These are phyloP conservation scores for Xylogone sp. DNA, from an alignment of 2,329 filamentous ascomycete genomes.

Conservation along the genomic window DNA sequence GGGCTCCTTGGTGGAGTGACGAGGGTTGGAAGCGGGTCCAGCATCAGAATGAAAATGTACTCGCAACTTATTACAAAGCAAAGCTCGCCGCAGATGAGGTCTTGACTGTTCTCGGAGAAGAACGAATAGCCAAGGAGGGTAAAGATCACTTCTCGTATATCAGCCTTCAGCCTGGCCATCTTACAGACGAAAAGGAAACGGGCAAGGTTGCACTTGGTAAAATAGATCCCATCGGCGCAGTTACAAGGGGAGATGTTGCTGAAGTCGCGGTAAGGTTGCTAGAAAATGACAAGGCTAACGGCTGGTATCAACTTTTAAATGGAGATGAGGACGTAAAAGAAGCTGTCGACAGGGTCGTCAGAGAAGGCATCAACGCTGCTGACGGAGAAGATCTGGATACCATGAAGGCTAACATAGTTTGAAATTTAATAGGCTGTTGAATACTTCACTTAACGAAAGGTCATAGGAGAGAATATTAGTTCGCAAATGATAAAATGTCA, in stretches of 20 bases:
- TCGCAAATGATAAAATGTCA: too few relatives aligned
- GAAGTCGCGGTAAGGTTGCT: slow-evolving; percentile 52
- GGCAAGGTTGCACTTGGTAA: slow-evolving; percentile 38
- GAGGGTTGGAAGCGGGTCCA: slow-evolving; percentile 37
- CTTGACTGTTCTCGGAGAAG: slow-evolving; percentile 44
- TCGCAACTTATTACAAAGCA: slow-evolving; percentile 55
- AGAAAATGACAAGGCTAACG: slow-evolving; percentile 37
- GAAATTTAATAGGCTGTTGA: background rate
- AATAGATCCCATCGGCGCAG: slow-evolving; percentile 30
- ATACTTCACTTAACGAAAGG: background rate
- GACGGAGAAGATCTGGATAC: slow-evolving; percentile 43
- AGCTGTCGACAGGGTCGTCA: slow-evolving; percentile 46
- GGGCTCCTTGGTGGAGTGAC: slow-evolving; percentile 53
- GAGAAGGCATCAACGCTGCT: slow-evolving; percentile 45
- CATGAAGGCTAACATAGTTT: slow-evolving; percentile 14
- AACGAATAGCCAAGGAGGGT: slow-evolving; percentile 21
- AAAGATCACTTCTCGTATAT: slow-evolving; percentile 37
- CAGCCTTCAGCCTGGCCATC: slow-evolving; percentile 47
- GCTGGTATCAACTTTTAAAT: slow-evolving; percentile 53
- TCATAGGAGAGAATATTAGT: too few relatives aligned
- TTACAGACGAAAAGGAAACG: slow-evolving; percentile 45
- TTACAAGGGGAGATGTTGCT: slow-evolving; percentile 58
- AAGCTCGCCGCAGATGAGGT: slow-evolving; percentile 58
- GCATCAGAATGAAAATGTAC: slow-evolving; percentile 36
- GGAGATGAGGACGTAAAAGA: slow-evolving; percentile 44